Percentiles rank a stretch among this genome's conserved stretches.
Conservation (phyloP, 805 yeast species). For the Candida maesae region DNA sequence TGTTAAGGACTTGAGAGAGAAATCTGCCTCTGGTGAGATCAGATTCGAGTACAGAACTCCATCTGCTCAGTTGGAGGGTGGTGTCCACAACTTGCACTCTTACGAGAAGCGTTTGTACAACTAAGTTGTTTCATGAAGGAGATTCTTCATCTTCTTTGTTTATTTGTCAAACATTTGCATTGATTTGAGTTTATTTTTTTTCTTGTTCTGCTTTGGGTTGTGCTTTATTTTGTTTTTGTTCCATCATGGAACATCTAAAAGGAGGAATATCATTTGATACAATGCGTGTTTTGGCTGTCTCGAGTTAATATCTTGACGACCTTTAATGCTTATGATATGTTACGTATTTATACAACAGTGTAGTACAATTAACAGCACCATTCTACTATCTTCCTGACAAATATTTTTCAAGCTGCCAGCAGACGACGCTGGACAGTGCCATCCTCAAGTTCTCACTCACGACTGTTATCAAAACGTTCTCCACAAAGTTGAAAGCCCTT, state of each 20-base stretch:
- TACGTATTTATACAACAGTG: neutral
- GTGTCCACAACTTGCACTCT: constrained; percentile 93
- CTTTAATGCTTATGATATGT: constrained; percentile 10
- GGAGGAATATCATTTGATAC: constrained; percentile 4
- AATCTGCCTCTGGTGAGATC: constrained; percentile 63
- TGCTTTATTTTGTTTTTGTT: neutral
- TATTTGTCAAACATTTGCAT: neutral
- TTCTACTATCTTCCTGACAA: neutral
- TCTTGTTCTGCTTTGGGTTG: neutral
- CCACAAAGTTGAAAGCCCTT: too few relatives aligned
- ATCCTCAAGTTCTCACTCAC: too few relatives aligned
- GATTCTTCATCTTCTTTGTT: neutral
- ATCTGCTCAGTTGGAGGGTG: constrained; percentile 98
- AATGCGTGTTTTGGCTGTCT: constrained; percentile 3
- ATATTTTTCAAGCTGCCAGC: too few relatives aligned
- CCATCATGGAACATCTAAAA: neutral
- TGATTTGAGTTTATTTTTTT: constrained; percentile 3
- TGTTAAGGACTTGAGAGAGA: constrained; percentile 54
- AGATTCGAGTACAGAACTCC: constrained; percentile 98
- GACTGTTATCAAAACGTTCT: too few relatives aligned
- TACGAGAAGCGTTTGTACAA: constrained; percentile 95
- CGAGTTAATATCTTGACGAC: constrained; percentile 4
- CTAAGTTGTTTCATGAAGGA: constrained; percentile 3
- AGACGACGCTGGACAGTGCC: too few relatives aligned
- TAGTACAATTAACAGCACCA: neutral